Evolutionary conservation across 495 filamentous ascomycete genomes (phyloP), one percentile per base, ranked within the genome.

Genomic region (Penicillium antarcticum): DNA sequence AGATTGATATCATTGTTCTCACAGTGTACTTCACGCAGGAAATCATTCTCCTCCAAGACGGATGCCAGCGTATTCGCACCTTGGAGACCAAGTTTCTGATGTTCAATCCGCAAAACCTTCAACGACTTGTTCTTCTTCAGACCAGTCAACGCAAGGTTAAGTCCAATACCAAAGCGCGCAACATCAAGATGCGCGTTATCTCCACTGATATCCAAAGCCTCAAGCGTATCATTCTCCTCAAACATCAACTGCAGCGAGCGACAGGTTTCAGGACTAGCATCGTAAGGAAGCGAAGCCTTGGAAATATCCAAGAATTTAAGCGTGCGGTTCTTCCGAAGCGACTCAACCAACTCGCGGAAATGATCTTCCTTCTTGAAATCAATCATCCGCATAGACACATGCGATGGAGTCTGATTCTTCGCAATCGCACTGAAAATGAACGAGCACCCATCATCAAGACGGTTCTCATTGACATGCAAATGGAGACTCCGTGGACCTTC

Each of bases 181-280:
- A 89, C 88, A 62, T 96, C 94, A 19, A 97, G 75, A 61, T 92
- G 86, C 7, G 90, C 88, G 55, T 87, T 87, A 63, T 95, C 94
- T 5, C 94, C 94, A 6, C 91, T 94, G 38, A 97, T 82, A 62
- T 96, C 87, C 13, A 98, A 70, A 47, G 83, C 87, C 48, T 83
- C 79, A 11, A 98, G 72, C 0, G 86, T 88, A 9, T 78, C 70
- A 57, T 98, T 97, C 45, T 83, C 75, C 23, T 86, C 82, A 54
- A 98, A 89, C 70, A 97, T 81, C 36, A 77, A 52, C 55, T 87
- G 81, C 13, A 97, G 62, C n/a, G 84, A 76, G 37, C 82, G 76
- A 53, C 87, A 89, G 0, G 91, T 92, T 45, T 89, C 84, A 2
- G 81, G 76, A 33, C 84, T 81, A 1, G 87, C 84, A 48, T 92